These are phyloP conservation scores for Melampsora americana DNA, from an alignment of 1,284 basidiomycete species.

Conservation along the genomic window DNA sequence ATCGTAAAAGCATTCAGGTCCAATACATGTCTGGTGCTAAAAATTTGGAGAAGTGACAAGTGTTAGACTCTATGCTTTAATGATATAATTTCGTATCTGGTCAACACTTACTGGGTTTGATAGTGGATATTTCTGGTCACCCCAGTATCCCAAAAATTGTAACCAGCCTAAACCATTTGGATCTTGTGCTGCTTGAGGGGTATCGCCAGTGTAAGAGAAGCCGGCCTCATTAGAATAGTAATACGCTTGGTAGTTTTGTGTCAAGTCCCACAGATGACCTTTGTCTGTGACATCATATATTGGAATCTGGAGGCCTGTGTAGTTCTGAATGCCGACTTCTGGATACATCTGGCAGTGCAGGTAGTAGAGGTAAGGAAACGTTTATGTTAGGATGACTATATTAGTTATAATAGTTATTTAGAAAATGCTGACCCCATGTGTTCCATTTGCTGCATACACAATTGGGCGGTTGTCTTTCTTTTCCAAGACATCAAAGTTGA, in stretches of 20 bases:
- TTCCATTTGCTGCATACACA: slow-evolving; percentile 35
- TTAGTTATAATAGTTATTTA: not conserved
- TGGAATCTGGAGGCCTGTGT: slow-evolving; percentile 22
- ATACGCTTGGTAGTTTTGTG: slow-evolving; percentile 23
- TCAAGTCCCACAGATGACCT: slow-evolving; percentile 32
- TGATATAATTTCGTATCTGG: not conserved
- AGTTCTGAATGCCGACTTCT: slow-evolving; percentile 30
- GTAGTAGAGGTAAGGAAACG: not conserved
- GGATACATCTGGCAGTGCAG: slow-evolving; percentile 31
- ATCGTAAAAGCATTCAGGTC: slow-evolving; percentile 25
- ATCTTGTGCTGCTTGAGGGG: slow-evolving; percentile 11
- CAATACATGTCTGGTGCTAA: slow-evolving; percentile 36
- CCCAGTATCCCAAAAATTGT: slow-evolving; percentile 29
- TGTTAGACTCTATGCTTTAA: not conserved
- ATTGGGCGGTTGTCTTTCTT: slow-evolving; percentile 22
- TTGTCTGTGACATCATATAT: slow-evolving; percentile 23
- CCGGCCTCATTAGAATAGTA: slow-evolving; percentile 36
- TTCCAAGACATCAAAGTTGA: slow-evolving; percentile 17
- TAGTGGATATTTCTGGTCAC: slow-evolving; percentile 19
- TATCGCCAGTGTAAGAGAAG: slow-evolving; percentile 24
- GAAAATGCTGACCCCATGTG: slow-evolving; percentile 18
- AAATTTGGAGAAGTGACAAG: not conserved
- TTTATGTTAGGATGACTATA: not conserved
- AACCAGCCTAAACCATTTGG: slow-evolving; percentile 21
- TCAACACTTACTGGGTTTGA: slow-evolving; percentile 17